These are phyloP conservation scores for Noccaea caerulescens DNA, from an alignment of 345 rosid genomes.

Conservation along the genomic window DNA sequence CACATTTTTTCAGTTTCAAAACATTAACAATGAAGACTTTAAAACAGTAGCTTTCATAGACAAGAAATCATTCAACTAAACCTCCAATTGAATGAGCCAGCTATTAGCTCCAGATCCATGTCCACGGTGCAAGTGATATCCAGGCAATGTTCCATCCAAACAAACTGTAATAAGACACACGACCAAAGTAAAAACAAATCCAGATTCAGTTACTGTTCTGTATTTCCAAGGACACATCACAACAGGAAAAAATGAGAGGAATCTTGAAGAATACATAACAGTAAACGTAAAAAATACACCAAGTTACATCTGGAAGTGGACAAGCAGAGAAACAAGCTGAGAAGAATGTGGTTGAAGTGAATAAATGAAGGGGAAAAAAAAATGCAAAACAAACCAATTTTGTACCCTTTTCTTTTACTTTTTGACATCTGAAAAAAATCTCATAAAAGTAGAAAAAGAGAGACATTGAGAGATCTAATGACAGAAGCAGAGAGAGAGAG, in stretches of 20 bases:
- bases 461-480: slow-evolving; percentile 21
- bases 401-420: background rate
- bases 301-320: slow-evolving; percentile 33
- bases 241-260: background rate
- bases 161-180: slow-evolving; percentile 62
- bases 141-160: slow-evolving; percentile 96
- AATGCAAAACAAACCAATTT: background rate
- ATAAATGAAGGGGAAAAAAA: slow-evolving; percentile 21
- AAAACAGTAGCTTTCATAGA: background rate
- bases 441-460: background rate
- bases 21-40: background rate
- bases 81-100: slow-evolving; percentile 97
- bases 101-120: slow-evolving; percentile 81
- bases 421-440: slow-evolving; percentile 4
- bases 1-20: background rate
- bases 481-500: slow-evolving; percentile 25
- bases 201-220: background rate
- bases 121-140: slow-evolving; percentile 87
- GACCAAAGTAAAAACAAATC: slow-evolving; percentile 18
- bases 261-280: slow-evolving; percentile 7
- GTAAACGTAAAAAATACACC: slow-evolving; percentile 10
- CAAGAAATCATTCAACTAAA: slow-evolving; percentile 35
- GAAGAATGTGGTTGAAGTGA: slow-evolving; percentile 35
- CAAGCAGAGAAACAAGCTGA: slow-evolving; percentile 21
- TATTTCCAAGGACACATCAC: background rate